Evolutionary conservation across 148 eudicot species (phyloP), one percentile per base, ranked within the genome.

Genomic region (Suaeda aralocaspica): DNA sequence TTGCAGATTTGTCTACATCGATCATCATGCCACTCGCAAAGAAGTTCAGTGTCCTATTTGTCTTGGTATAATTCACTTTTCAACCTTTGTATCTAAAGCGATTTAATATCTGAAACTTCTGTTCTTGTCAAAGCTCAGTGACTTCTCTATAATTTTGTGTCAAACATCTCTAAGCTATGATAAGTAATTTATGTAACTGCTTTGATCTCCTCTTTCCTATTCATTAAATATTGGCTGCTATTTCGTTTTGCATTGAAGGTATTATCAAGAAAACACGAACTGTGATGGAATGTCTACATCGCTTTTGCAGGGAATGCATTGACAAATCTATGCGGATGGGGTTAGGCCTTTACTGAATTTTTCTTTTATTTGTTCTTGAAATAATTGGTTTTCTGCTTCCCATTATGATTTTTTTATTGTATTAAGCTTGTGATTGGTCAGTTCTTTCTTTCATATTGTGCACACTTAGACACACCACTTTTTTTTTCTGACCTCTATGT

Each of bases 261-360:
- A 91, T 95, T 51, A 91, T 95, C 65, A 79, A 87, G 81, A 95
- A 95, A 79, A 95, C 99, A 26, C 78, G 99, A 83, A 89, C 96
- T 9, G 97, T 95, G 26, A 95, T 95, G 99, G 99, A 85, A 75
- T 95, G 99, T 70, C 79, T 95, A 72, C 99, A 95, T 78, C 96
- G 99, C 44, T 95, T 95, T 80, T 95, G 99, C 82, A 82, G 97
- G 76, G 97, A 95, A 67, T 95, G 99, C 82, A 95, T 95, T 58
- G 99, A 95, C 88, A 95, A 95, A 81, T 92, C 99, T 33, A 95
- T 95, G 99, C 89, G 99, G 68, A 69, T 95, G 75, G 99, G 99
- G 99, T 95, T 87, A 74, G 13, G 18, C 44, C 46, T 56, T 42
- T 22, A 49, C 19, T 7, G 51, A 21, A 9, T 6, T 33, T 30